Percentiles rank a stretch among this genome's conserved stretches.
phyloP scores from a whole-genome alignment of 1,284 basidiomycete species.

The Rhodofomes roseus region DNA sequence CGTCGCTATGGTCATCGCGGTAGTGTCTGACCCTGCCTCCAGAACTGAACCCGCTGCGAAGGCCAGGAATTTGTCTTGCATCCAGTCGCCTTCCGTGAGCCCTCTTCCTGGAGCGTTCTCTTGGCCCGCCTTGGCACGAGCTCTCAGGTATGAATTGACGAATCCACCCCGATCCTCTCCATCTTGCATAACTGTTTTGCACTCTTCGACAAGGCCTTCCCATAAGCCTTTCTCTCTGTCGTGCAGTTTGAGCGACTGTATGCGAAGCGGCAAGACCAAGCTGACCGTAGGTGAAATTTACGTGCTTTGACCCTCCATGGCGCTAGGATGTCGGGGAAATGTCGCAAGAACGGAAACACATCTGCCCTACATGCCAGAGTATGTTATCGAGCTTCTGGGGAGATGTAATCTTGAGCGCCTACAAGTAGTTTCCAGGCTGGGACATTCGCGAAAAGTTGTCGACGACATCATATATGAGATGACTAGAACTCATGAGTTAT shows the following conservation, averaged over 20 bases:
- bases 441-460: constrained; percentile 5
- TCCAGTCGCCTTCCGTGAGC: constrained; percentile 25
- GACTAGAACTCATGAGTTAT: neutral
- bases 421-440: constrained; percentile 8
- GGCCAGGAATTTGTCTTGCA: constrained; percentile 27
- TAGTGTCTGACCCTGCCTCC: constrained; percentile 30
- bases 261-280: neutral
- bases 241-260: neutral
- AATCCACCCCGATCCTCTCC: constrained; percentile 2
- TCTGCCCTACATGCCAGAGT: constrained; percentile 21
- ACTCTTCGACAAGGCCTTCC: constrained; percentile 20
- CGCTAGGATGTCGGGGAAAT: constrained; percentile 1
- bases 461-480: constrained; percentile 7
- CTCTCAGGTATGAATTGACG: constrained; percentile 17
- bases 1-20: constrained; percentile 19
- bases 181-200: neutral
- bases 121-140: constrained; percentile 21
- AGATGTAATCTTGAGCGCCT: neutral
- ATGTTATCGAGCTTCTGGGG: neutral
- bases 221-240: constrained; percentile 24
- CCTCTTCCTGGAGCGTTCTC: constrained; percentile 23
- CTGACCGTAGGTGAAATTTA: constrained; percentile 28
- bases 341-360: constrained; percentile 24
- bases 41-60: constrained; percentile 17
- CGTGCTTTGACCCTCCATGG: constrained; percentile 5